A percentile compares a stretch with the other conserved stretches of the same genome.
phyloP scores from a whole-genome alignment of 768 basidiomycete species.

The Phlebiopsis gigantea region DNA sequence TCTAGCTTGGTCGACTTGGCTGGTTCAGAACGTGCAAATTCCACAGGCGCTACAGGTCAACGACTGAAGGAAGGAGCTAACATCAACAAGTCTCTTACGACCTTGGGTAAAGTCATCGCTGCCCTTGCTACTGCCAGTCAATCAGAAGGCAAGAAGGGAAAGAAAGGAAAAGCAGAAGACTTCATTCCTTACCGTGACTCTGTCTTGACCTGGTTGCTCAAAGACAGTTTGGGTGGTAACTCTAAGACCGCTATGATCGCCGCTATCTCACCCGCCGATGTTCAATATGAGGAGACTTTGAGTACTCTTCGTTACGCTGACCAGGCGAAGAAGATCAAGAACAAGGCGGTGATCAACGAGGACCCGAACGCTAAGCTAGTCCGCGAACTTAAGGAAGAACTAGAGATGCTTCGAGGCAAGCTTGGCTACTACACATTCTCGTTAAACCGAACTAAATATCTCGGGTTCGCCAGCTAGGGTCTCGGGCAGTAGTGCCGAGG shows the following conservation, averaged over 20 bases:
- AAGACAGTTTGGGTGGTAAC: constrained; percentile 96
- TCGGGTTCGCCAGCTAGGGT: constrained; percentile 55
- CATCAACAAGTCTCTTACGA: constrained; percentile 98
- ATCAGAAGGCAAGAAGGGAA: constrained; percentile 52
- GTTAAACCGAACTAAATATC: constrained; percentile 14
- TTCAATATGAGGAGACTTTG: constrained; percentile 85
- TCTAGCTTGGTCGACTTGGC: constrained; percentile 89
- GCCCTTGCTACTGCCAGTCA: constrained; percentile 68
- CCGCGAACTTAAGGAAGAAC: constrained; percentile 96
- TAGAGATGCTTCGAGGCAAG: constrained; percentile 78
- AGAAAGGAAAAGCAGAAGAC: constrained; percentile 86
- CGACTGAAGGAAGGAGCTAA: constrained; percentile 97
- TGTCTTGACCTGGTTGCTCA: constrained; percentile 95
- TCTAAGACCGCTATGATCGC: constrained; percentile 99
- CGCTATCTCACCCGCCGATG: constrained; percentile 94
- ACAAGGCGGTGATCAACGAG: constrained; percentile 98
- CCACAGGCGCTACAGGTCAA: constrained; percentile 95
- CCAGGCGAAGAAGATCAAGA: constrained; percentile 99
- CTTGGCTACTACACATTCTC: constrained; percentile 1
- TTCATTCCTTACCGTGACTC: constrained; percentile 98
- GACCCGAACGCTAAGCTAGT: constrained; percentile 99
- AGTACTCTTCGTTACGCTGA: constrained; percentile 97
- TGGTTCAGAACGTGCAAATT: constrained; percentile 94
- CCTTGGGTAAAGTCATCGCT: constrained; percentile 96
- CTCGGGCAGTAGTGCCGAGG: constrained; percentile 57